These are phyloP conservation scores for Vaccinium myrtillus DNA, from an alignment of 148 eudicot species.

Conservation along the genomic window DNA sequence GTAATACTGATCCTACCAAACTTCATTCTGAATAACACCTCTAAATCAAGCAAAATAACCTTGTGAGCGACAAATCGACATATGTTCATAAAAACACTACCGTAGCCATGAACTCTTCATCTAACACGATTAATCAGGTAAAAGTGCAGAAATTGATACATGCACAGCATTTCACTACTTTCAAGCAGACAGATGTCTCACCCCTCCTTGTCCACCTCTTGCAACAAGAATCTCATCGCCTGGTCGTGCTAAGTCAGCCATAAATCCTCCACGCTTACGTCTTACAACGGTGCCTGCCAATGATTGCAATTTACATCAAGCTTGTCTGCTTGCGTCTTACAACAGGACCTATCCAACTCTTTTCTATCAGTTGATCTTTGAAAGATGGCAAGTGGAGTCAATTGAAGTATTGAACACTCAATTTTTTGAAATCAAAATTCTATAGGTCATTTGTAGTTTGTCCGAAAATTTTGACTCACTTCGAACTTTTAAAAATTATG, in stretches of 20 bases:
- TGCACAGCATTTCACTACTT: conserved; percentile 6
- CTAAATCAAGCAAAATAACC: neutral
- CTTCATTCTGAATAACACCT: neutral
- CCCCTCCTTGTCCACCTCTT: conserved; percentile 99
- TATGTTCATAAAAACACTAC: neutral
- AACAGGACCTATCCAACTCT: neutral
- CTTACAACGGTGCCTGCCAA: conserved; percentile 86
- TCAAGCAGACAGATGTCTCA: conserved; percentile 32
- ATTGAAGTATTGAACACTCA: neutral
- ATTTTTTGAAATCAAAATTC: neutral
- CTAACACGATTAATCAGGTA: neutral
- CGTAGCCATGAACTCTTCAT: neutral
- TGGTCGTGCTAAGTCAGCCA: conserved; percentile 87
- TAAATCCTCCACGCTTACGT: conserved; percentile 77
- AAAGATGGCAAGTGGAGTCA: neutral
- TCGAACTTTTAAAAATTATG: neutral
- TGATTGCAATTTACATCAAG: neutral
- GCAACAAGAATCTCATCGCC: conserved; percentile 94
- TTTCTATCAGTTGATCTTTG: neutral
- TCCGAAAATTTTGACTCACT: neutral
- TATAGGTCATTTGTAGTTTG: neutral
- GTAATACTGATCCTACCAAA: neutral
- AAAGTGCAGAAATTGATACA: neutral
- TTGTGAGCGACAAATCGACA: neutral
- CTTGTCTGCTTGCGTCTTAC: neutral